These are phyloP conservation scores for Mycena galopus DNA, from an alignment of 768 basidiomycete genomes.

Conservation along the genomic window DNA sequence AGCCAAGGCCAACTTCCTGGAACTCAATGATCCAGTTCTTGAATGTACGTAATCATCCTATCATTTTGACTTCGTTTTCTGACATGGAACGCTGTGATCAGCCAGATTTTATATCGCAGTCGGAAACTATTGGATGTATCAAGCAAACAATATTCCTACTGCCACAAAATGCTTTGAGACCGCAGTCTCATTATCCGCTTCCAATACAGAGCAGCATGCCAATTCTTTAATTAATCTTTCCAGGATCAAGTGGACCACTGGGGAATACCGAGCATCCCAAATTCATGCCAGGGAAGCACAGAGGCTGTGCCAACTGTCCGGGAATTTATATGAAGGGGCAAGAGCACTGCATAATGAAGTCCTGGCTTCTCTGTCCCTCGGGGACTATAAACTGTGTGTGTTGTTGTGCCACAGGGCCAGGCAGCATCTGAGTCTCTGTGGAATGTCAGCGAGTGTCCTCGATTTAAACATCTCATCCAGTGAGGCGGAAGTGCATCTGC, in stretches of 20 bases:
- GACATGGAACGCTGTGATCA: no score
- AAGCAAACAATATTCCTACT: no score
- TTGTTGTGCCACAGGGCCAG: not conserved
- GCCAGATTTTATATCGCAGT: no score
- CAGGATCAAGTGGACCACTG: not conserved
- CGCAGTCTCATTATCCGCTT: not conserved
- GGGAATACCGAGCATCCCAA: not conserved
- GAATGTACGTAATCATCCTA: no score
- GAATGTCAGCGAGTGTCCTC: not conserved
- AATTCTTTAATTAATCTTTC: not conserved
- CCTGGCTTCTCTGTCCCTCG: not conserved
- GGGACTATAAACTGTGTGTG: not conserved
- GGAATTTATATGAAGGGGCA: not conserved
- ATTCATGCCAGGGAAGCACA: not conserved
- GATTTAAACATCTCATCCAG: not conserved
- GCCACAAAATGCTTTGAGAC: no score
- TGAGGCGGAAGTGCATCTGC: not conserved
- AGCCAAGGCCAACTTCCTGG: not conserved
- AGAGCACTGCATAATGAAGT: not conserved
- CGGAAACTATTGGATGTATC: no score
- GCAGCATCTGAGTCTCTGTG: not conserved
- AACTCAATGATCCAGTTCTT: no score
- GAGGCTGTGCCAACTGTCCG: not conserved
- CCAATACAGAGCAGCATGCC: not conserved
- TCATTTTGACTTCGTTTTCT: no score